These are phyloP conservation scores for Pyrenophora teres DNA, from an alignment of 2,329 filamentous ascomycete species.

Conservation along the genomic window DNA sequence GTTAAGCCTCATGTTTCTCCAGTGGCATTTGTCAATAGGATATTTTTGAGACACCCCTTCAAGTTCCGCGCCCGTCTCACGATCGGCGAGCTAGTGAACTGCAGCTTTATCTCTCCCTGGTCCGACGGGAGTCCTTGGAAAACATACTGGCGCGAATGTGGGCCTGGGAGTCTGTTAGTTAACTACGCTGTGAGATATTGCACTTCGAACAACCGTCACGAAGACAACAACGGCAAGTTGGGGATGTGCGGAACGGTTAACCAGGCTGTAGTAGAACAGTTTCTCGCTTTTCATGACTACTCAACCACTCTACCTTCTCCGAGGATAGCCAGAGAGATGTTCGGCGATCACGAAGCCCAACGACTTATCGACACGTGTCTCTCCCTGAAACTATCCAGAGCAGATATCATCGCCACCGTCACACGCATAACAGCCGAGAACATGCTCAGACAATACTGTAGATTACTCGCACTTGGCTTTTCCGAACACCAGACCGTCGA, in stretches of 20 bases:
- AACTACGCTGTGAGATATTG: conserved; percentile 62
- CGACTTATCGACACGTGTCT: conserved; percentile 57
- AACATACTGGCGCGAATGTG: conserved; percentile 60
- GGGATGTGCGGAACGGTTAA: conserved; percentile 56
- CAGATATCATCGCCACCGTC: conserved; percentile 63
- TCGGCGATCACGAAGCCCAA: conserved; percentile 61
- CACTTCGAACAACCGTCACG: conserved; percentile 56
- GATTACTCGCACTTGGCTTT: conserved; percentile 51
- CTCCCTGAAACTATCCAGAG: conserved; percentile 51
- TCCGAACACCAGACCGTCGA: conserved; percentile 49
- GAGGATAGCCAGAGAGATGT: conserved; percentile 64
- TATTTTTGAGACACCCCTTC: conserved; percentile 61
- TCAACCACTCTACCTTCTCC: conserved; percentile 59
- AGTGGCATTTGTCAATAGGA: conserved; percentile 62
- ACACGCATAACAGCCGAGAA: conserved; percentile 64
- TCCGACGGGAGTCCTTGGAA: conserved; percentile 44
- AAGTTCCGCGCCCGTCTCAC: conserved; percentile 65
- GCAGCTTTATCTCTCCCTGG: conserved; percentile 63
- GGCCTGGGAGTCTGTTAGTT: conserved; percentile 62
- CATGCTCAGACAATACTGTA: conserved; percentile 58
- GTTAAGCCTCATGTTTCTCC: conserved; percentile 61
- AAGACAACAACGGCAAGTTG: conserved; percentile 59
- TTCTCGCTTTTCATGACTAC: conserved; percentile 55
- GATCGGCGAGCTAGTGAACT: conserved; percentile 65
- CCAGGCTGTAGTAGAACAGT: conserved; percentile 58